These are phyloP conservation scores for Beauveria scarabaeidicola DNA, from an alignment of 2,329 filamentous ascomycete species.

Conservation along the genomic window DNA sequence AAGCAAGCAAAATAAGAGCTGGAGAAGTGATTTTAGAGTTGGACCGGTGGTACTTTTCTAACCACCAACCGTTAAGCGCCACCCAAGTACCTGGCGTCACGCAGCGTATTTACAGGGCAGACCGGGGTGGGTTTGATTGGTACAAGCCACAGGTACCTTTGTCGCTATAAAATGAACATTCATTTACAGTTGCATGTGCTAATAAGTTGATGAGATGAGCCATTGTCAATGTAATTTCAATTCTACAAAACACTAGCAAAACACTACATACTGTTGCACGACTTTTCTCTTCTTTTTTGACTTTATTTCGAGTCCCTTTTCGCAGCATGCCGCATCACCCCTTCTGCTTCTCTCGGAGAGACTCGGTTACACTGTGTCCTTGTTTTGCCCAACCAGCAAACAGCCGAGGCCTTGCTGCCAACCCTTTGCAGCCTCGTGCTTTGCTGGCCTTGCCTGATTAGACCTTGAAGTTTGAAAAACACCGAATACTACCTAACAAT, in stretches of 20 bases:
- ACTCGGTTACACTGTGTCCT: not conserved
- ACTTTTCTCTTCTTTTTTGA: not conserved
- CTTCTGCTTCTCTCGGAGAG: not conserved
- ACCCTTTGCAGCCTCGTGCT: not conserved
- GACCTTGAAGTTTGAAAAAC: too few relatives aligned
- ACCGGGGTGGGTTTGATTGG: not conserved
- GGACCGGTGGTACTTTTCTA: too few relatives aligned
- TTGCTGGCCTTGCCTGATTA: too few relatives aligned
- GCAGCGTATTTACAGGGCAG: too few relatives aligned
- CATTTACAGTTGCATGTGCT: not conserved
- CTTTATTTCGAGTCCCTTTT: not conserved
- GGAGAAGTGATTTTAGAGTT: too few relatives aligned
- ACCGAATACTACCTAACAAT: too few relatives aligned
- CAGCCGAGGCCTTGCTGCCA: conserved; percentile 2
- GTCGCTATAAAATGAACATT: not conserved
- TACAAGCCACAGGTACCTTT: not conserved
- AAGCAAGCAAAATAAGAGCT: too few relatives aligned
- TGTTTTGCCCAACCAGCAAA: not conserved
- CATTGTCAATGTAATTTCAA: not conserved
- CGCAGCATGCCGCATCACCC: not conserved
- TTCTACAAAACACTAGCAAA: not conserved
- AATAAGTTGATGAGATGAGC: not conserved
- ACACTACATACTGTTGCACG: not conserved
- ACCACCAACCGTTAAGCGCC: too few relatives aligned
- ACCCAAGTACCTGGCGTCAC: too few relatives aligned